Conservation (phyloP, 306 rosid species). For the Neltuma alba region DNA sequence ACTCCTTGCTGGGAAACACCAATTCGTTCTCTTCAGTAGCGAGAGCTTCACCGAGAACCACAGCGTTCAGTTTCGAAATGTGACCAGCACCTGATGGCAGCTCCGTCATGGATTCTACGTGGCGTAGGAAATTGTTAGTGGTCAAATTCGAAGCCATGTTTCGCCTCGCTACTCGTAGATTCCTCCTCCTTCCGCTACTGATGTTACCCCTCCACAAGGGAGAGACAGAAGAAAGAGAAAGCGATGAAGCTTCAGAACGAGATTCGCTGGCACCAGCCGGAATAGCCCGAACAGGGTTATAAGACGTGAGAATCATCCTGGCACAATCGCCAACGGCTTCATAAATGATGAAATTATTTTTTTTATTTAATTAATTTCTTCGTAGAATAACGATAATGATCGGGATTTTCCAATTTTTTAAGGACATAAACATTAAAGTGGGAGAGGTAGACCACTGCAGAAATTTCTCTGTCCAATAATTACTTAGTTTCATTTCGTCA, state of each 20-base stretch:
- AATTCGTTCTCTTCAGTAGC: constrained; percentile 70
- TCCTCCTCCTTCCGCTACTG: background rate
- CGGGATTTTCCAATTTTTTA: background rate
- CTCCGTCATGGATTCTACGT: constrained; percentile 58
- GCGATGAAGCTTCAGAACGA: background rate
- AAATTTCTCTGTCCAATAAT: background rate
- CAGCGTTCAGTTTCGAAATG: constrained; percentile 57
- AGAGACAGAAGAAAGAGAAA: background rate
- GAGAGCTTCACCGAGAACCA: constrained; percentile 64
- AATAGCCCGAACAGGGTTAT: constrained; percentile 12
- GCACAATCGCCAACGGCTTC: background rate
- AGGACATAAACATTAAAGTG: background rate
- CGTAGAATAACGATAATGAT: background rate
- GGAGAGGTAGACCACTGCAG: background rate
- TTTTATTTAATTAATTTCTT: background rate
- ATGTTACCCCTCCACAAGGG: constrained; percentile 8
- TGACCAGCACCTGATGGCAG: constrained; percentile 62
- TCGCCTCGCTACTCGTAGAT: background rate
- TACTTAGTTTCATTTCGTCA: background rate
- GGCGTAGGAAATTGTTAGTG: constrained; percentile 49
- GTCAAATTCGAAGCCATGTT: constrained; percentile 43
- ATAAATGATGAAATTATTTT: background rate
- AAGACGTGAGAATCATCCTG: constrained; percentile 25
- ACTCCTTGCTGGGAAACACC: constrained; percentile 61
- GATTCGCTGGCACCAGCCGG: background rate